phyloP scores from a whole-genome alignment of 345 rosid genomes.

The Alliaria petiolata region DNA sequence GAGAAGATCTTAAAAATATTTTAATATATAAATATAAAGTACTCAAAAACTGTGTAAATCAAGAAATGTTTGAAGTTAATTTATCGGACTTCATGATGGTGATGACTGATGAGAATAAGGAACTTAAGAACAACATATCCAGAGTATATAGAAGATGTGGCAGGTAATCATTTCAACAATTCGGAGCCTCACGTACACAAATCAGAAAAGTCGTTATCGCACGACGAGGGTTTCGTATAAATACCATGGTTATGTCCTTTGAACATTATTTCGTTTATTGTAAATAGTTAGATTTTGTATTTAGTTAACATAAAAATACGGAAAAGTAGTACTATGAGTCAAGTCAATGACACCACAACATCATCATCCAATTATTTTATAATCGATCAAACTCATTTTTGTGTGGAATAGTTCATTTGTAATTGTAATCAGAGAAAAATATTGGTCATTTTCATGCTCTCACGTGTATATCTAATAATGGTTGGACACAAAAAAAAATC shows the following conservation, averaged over 20 bases:
- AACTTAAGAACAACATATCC: background rate
- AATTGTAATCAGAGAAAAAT: background rate
- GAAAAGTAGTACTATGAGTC: background rate
- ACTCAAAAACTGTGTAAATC: background rate
- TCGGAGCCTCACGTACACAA: conserved; percentile 1
- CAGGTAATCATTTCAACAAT: background rate
- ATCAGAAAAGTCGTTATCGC: background rate
- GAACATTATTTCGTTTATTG: background rate
- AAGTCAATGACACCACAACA: conserved; percentile 19
- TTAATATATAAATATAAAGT: background rate
- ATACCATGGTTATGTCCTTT: background rate
- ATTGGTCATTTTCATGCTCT: conserved; percentile 9
- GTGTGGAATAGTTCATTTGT: no score
- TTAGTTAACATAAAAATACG: background rate
- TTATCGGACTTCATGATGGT: background rate
- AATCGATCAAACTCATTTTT: background rate
- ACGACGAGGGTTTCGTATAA: background rate
- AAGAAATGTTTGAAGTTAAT: background rate
- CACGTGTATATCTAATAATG: conserved; percentile 40
- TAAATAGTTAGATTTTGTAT: background rate
- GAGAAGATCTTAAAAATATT: background rate
- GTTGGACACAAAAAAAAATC: conserved; percentile 16
- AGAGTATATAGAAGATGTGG: background rate
- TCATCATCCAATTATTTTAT: background rate
- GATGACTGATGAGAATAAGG: background rate